Evolutionary conservation across 169 alveolate species (phyloP).

Genomic region (Eimeria mitis): DNA sequence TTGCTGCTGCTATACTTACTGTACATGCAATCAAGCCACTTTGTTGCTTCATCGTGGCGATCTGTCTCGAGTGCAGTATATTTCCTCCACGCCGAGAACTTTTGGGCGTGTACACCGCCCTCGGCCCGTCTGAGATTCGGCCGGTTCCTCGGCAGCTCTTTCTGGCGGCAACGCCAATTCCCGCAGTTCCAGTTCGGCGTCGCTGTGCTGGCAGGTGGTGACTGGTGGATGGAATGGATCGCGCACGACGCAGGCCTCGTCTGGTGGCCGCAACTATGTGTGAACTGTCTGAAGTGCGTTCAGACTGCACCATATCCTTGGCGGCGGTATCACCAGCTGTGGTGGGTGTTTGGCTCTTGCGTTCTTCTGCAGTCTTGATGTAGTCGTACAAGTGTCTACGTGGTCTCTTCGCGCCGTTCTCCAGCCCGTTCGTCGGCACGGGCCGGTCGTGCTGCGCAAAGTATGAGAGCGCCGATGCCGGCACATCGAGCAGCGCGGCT

Average conservation of each 20-base stretch:
- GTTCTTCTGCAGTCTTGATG: background rate
- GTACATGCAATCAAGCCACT: background rate
- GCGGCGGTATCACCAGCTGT: background rate
- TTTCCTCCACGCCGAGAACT: background rate
- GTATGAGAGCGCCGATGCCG: background rate
- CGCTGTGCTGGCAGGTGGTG: constrained; percentile 13
- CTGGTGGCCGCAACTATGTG: constrained; percentile 20
- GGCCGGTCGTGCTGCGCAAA: constrained; percentile 4
- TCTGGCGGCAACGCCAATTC: background rate
- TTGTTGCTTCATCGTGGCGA: background rate
- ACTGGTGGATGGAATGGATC: constrained; percentile 1
- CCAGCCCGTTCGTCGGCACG: background rate
- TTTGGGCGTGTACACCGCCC: background rate
- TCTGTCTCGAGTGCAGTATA: background rate
- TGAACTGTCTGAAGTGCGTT: constrained; percentile 7
- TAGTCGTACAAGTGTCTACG: background rate
- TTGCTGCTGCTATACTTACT: background rate
- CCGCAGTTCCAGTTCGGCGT: constrained; percentile 6
- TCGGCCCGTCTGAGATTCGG: background rate
- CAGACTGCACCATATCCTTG: background rate
- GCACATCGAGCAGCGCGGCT: background rate
- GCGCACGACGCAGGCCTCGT: constrained; percentile 23
- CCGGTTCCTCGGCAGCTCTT: background rate
- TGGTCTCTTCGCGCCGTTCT: constrained; percentile 20
- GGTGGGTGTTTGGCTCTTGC: background rate